Evolutionary conservation across 805 yeast genomes (phyloP).

Genomic region (Myxozyma vanderwaltii): DNA sequence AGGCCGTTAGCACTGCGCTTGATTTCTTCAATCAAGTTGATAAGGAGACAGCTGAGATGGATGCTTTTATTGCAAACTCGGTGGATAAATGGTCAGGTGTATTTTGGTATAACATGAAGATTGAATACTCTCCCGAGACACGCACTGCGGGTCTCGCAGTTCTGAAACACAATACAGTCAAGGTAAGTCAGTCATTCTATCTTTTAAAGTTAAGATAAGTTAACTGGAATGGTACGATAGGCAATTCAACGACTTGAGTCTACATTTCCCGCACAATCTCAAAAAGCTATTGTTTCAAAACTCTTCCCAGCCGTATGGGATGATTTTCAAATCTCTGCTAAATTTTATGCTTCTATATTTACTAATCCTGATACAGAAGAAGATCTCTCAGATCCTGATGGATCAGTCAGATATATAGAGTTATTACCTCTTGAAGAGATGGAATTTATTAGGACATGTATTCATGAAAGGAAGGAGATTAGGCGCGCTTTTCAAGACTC

Average conservation of each 20-base stretch:
- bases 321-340: conserved; percentile 7
- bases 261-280: conserved; percentile 23
- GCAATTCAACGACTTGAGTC: conserved; percentile 29
- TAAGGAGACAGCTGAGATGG: conserved; percentile 7
- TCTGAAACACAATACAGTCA: conserved; percentile 24
- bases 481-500: conserved; percentile 3
- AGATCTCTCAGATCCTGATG: conserved; percentile 30
- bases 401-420: conserved; percentile 10
- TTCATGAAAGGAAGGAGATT: conserved; percentile 13
- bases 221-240: background rate
- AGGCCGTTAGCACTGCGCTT: conserved; percentile 28
- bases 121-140: background rate
- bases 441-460: conserved; percentile 18
- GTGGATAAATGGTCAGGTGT: conserved; percentile 26
- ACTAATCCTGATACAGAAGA: conserved; percentile 15
- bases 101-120: conserved; percentile 1
- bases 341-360: conserved; percentile 9
- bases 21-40: conserved; percentile 30
- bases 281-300: background rate
- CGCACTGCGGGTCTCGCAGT: conserved; percentile 2
- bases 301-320: conserved; percentile 30
- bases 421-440: conserved; percentile 24
- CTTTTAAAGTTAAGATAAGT: background rate
- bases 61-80: conserved; percentile 15
- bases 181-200: background rate